Percentiles rank a stretch among this genome's conserved stretches.
Conservation (phyloP, 202 grass and related monocot species). For the Zizania palustris region DNA sequence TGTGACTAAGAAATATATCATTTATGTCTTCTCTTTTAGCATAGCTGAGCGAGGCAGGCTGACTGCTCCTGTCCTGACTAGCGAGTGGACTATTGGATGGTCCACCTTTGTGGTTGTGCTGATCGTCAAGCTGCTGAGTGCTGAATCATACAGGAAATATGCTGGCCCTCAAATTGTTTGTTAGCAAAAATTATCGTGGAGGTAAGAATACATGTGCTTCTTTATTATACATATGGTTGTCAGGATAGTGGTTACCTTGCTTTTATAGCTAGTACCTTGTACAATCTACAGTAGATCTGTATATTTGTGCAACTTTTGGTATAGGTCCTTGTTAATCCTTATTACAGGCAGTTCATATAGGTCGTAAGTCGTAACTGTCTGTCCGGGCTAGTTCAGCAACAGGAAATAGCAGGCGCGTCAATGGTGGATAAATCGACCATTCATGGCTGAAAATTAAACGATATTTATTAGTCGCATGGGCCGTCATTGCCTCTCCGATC, state of each 20-base stretch:
- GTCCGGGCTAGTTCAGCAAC: neutral
- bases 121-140: slow-evolving; percentile 27
- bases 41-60: neutral
- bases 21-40: neutral
- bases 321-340: neutral
- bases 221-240: neutral
- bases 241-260: neutral
- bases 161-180: neutral
- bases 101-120: neutral
- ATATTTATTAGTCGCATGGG: neutral
- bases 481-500: neutral
- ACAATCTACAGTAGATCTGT: too few species aligned
- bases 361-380: neutral
- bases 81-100: neutral
- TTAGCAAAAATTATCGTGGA: neutral
- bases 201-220: neutral
- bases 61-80: neutral
- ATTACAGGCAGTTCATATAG: neutral
- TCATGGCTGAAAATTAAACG: slow-evolving; percentile 7
- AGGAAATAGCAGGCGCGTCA: too few species aligned
- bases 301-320: neutral
- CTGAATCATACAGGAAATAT: neutral
- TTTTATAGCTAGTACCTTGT: neutral
- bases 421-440: neutral
- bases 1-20: slow-evolving; percentile 12